Evolutionary conservation across 192 early-diverging fungal species (phyloP), one percentile per base, ranked within the genome.

Genomic region (Podila minutissima): DNA sequence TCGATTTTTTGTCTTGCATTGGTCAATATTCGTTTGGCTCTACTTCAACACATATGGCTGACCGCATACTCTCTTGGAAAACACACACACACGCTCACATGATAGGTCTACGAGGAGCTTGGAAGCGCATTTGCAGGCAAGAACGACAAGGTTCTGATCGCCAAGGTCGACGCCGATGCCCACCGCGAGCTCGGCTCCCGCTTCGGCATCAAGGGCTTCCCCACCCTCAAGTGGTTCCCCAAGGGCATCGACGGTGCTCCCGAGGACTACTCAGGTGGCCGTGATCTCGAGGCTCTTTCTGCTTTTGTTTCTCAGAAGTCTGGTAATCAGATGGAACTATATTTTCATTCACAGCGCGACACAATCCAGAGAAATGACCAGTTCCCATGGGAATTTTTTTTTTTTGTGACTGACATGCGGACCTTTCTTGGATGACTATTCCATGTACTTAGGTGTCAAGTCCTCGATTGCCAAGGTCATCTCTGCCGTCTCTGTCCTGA

Each of bases 211-310:
- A 74, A 87, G 66, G 95, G 95, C 8, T 98, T 94, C 86, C 96
- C 95, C 9, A 97, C 95, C 7, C 86, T 98, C 74, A 97, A 97
- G 83, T 96, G 94, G 92, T 97, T 98, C 91, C 89, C 95, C 70
- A 95, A 95, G 76, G 94, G 92, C 70, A 85, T 84, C 48, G 86
- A 88, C 24, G 85, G 88, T 46, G 87, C 74, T 38, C 93, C 94
- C 57, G 92, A 94, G 69, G 95, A 94, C 62, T 98, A 98, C 83
- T 78, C 72, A 15, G 87, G 89, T 55, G 96, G 95, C 48, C 95
- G 98, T 68, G 93, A 95, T 66, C 83, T 97, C 11, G 94, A 96
- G 28, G 83, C 88, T 12, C 88, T 99, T 62, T 31, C 88, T 31
- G 73, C 73, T 48, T 98, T 96, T 74, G 85, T 99, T 22, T 86